Base-by-base conservation (phyloP, 1,284 basidiomycete species). In the Tetrapyrgos nigripes region DNA sequence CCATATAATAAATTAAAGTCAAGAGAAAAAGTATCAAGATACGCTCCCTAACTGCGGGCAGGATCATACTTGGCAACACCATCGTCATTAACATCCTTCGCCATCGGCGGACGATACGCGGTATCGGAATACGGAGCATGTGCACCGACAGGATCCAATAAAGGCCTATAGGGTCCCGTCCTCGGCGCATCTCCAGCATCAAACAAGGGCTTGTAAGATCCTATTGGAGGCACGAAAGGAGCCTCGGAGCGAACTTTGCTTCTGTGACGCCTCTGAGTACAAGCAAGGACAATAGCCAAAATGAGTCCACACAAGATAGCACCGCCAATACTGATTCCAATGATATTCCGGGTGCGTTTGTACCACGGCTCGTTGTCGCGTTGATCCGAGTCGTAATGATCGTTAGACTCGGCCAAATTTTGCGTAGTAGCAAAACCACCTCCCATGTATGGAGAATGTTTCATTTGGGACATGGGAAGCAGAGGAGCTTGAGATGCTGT, bases 171-270 rank as follows among this genome's bases (percentile, higher is more conserved):
- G 9, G 43, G 23, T 19, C 43, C 45, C 4, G 6, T 13, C 21
- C 17, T 17, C 37, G 26, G 26, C 13, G 28, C 46, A 17, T 55
- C 54, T 3, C 43, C 47, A 4, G 27, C 48, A 23, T n/a, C 40
- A 5, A 58, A 8, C 6, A 58, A 31, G 6, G 50, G 50, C 29
- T 48, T 58, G 50, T 58, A 58, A 26, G 56, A 46, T 14, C 56
- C 56, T 44, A 58, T 58, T 13, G 50, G 50, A 53, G 57, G 51
- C 6, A 58, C 26, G 37, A 58, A 58, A 17, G 45, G 33, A 10
- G 35, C 17, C 24, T 53, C 57, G 3, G 45, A 53, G 14, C 27
- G 50, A 43, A 58, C 37, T 23, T 58, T 58, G 35, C 57, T 58
- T 31, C 46, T 28, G 6, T 51, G 50, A 43, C 31, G n/a, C 23